Conservation (phyloP, 1,139 yeast species). For the Pneumocystis jirovecii region DNA sequence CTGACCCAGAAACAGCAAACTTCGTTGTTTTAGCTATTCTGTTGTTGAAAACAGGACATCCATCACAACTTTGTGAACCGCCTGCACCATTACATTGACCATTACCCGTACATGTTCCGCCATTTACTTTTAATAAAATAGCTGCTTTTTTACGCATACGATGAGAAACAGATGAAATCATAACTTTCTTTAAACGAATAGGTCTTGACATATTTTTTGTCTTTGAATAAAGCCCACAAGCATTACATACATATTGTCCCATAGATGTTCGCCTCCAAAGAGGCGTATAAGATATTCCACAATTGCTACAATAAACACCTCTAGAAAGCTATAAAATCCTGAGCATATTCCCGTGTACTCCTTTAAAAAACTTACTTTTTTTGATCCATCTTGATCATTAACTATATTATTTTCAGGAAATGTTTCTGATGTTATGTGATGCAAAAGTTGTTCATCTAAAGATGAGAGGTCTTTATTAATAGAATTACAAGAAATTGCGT, state of each 20-base stretch:
- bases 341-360: background rate
- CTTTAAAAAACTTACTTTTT: background rate
- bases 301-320: conserved; percentile 35
- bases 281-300: conserved; percentile 56
- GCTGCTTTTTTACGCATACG: background rate
- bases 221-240: conserved; percentile 44
- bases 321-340: background rate
- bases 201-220: conserved; percentile 32
- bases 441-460: background rate
- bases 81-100: conserved; percentile 8
- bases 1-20: background rate
- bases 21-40: conserved; percentile 5
- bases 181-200: conserved; percentile 24
- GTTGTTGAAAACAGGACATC: conserved; percentile 12
- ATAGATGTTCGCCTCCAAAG: conserved; percentile 52
- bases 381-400: background rate
- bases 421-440: background rate
- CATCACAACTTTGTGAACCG: conserved; percentile 11
- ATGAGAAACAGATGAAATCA: background rate
- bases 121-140: background rate
- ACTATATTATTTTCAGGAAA: background rate
- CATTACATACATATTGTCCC: conserved; percentile 52
- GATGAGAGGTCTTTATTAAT: background rate
- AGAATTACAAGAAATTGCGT: background rate
- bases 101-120: background rate